A percentile compares a stretch with the other conserved stretches of the same genome.
Conservation (phyloP, 2,329 filamentous ascomycete genomes). For the Atkinsonella hypoxylon region DNA sequence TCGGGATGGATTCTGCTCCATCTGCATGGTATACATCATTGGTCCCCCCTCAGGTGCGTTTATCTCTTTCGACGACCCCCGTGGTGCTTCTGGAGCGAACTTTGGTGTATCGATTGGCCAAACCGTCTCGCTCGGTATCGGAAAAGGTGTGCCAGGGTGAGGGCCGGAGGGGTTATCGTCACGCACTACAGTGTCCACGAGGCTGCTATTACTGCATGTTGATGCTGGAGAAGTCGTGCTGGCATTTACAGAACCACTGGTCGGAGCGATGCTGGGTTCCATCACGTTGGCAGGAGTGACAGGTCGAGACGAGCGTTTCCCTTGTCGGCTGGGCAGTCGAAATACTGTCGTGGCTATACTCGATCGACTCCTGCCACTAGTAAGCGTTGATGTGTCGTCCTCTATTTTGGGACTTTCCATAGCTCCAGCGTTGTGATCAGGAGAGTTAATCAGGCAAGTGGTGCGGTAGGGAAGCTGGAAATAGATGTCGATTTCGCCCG, state of each 20-base stretch:
- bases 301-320: conserved; percentile 24
- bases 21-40: conserved; percentile 19
- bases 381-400: conserved; percentile 16
- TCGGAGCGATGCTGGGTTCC: conserved; percentile 6
- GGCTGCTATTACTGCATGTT: neutral
- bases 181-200: conserved; percentile 19
- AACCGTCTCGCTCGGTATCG: conserved; percentile 25
- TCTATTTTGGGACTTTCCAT: conserved; percentile 15
- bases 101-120: conserved; percentile 28
- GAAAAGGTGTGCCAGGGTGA: conserved; percentile 29
- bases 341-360: conserved; percentile 19
- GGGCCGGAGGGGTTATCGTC: conserved; percentile 23
- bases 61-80: conserved; percentile 18
- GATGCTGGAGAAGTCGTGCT: neutral
- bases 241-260: neutral
- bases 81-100: conserved; percentile 23
- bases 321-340: conserved; percentile 20
- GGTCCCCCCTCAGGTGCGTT: conserved; percentile 19
- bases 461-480: conserved; percentile 26
- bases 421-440: conserved; percentile 15
- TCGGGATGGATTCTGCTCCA: conserved; percentile 20
- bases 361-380: conserved; percentile 16
- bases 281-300: conserved; percentile 19
- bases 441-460: conserved; percentile 23
- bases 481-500: conserved; percentile 26